Evolutionary conservation across 352 stramenopile genomes (phyloP).

Genomic region (Globisporangium polare): DNA sequence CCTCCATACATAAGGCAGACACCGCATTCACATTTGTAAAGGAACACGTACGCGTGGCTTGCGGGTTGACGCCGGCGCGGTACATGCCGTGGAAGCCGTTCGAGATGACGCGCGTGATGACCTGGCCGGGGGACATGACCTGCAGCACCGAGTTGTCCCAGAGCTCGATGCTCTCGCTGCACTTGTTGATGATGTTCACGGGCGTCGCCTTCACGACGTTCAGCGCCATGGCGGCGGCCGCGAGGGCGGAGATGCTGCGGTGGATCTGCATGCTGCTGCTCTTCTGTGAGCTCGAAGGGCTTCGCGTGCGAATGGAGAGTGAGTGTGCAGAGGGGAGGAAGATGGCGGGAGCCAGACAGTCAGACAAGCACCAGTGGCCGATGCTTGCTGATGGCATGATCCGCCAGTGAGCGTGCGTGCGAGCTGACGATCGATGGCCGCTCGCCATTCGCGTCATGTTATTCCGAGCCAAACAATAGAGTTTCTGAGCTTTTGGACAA

Average conservation of each 20-base stretch:
- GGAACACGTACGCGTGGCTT: slow-evolving; percentile 18
- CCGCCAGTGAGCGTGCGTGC: not conserved
- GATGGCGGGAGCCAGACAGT: not conserved
- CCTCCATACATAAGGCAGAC: not conserved
- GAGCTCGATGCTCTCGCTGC: slow-evolving; percentile 15
- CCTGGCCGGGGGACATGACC: slow-evolving; percentile 8
- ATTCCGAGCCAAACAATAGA: not conserved
- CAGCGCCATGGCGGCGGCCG: not conserved
- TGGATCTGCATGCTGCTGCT: slow-evolving; percentile 6
- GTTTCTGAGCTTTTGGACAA: not conserved
- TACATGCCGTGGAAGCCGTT: slow-evolving; percentile 17
- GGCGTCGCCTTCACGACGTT: not conserved
- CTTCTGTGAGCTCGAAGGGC: not conserved
- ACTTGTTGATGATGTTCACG: slow-evolving; percentile 17
- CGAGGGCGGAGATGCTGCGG: not conserved
- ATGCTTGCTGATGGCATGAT: slow-evolving; percentile 1
- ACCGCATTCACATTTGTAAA: not conserved
- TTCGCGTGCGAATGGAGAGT: slow-evolving; percentile 7
- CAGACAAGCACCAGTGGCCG: not conserved
- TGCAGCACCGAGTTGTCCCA: slow-evolving; percentile 15
- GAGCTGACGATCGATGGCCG: not conserved
- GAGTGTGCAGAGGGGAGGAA: slow-evolving; percentile 3
- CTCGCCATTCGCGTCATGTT: too few species aligned
- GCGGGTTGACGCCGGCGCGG: slow-evolving; percentile 11
- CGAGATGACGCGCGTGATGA: slow-evolving; percentile 5